A percentile compares a stretch with the other conserved stretches of the same genome.
phyloP scores from a whole-genome alignment of 768 basidiomycete species.

The Boletus rubescentipes region DNA sequence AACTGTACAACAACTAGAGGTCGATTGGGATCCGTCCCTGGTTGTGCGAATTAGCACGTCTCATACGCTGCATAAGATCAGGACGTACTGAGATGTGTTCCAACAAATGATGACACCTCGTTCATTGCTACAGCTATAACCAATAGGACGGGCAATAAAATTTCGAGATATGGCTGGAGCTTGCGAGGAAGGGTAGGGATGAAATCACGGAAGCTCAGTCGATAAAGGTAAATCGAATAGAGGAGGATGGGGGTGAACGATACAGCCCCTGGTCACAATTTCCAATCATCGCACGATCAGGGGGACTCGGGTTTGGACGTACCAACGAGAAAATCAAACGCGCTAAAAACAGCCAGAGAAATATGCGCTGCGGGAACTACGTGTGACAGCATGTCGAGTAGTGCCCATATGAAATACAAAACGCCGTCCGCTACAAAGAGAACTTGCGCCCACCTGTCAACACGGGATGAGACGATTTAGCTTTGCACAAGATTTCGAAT shows the following conservation, averaged over 20 bases:
- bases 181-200: constrained; percentile 51
- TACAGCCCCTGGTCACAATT: constrained; percentile 37
- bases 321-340: constrained; percentile 64
- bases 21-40: constrained; percentile 8
- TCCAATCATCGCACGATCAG: not conserved
- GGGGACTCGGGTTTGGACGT: constrained; percentile 25
- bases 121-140: constrained; percentile 55
- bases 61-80: not conserved
- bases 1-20: constrained; percentile 47
- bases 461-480: constrained; percentile 1
- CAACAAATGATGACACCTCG: constrained; percentile 64
- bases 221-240: constrained; percentile 61
- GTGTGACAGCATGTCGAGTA: constrained; percentile 62
- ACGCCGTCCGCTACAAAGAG: constrained; percentile 63
- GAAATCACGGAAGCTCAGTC: constrained; percentile 53
- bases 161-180: constrained; percentile 43
- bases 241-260: constrained; percentile 68
- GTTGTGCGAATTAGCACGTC: not conserved
- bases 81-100: constrained; percentile 54
- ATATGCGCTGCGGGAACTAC: constrained; percentile 50
- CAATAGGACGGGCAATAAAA: constrained; percentile 51
- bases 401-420: constrained; percentile 54
- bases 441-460: constrained; percentile 47
- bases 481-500: not conserved
- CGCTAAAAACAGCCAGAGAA: constrained; percentile 46